Evolutionary conservation across 176 grass and related monocot genomes (phyloP), one percentile per base, ranked within the genome.

Genomic region (Eleusine indica): DNA sequence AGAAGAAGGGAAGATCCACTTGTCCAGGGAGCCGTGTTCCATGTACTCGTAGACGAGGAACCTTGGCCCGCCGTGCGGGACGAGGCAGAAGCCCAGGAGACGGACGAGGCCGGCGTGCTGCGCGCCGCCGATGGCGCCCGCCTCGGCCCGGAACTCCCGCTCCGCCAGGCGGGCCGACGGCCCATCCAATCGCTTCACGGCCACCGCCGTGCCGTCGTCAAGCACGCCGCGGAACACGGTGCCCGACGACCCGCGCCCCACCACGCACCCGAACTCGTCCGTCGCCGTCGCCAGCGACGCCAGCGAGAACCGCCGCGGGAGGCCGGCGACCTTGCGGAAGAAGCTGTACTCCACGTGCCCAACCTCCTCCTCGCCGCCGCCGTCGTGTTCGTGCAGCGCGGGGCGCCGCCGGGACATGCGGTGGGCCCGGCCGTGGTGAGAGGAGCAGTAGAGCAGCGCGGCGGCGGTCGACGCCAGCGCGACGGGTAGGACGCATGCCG

Each of bases 201-300:
- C 91, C 8, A 89, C 88, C 3, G 89, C 4, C 13, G 86, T 93
- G 54, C 94, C 88, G 53, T 93, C 86, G 78, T 93, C 91, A 32
- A 96, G 87, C 69, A 96, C 83, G 17, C 94, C 94, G 69, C 72
- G 87, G 77, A 87, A 96, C 40, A 96, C 94, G 48, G 53, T 74
- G 39, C 91, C 94, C 16, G 88, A 96, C 32, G 88, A 81, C 12
- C 94, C 94, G 0, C 82, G 80, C 9, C 94, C 94, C 9, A 87
- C 71, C 22, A 77, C 13, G 58, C 42, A 85, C 80, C 43, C 73
- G 94, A 96, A 96, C 40, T 47, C 48, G 62, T 93, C 90, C 9
- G 88, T 96, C 19, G 91, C 94, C 25, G 64, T 60, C 2, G 89
- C 81, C 17, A 96, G 86, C 10, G 54, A 54, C 73, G 81, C 76